Conservation (phyloP, 306 rosid species). For the Leucaena leucocephala region DNA sequence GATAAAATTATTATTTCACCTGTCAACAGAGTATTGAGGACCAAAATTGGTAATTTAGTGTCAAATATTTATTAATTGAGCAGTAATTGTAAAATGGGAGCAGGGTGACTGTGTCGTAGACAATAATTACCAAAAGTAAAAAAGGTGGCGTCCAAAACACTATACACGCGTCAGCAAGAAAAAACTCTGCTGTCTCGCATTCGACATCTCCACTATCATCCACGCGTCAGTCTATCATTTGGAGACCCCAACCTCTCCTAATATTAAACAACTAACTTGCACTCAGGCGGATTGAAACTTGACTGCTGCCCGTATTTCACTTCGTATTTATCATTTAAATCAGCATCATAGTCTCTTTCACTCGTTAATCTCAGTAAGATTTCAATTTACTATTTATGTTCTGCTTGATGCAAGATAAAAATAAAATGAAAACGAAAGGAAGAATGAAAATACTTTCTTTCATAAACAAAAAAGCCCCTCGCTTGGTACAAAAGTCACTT, state of each 20-base stretch:
- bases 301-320: background rate
- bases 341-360: background rate
- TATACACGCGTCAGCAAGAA: slow-evolving; percentile 74
- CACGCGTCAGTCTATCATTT: slow-evolving; percentile 41
- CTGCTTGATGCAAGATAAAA: background rate
- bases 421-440: background rate
- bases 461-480: background rate
- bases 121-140: slow-evolving; percentile 50
- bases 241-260: background rate
- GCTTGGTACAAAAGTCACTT: background rate
- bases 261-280: slow-evolving; percentile 1
- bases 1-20: background rate
- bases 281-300: background rate
- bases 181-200: slow-evolving; percentile 58
- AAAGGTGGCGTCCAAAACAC: slow-evolving; percentile 53
- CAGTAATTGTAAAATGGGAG: slow-evolving; percentile 13
- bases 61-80: background rate
- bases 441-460: background rate
- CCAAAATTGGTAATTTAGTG: background rate
- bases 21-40: background rate
- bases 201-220: slow-evolving; percentile 21
- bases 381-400: background rate
- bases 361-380: background rate
- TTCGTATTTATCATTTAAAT: background rate
- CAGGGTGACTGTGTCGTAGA: slow-evolving; percentile 3